Evolutionary conservation across 768 basidiomycete genomes (phyloP), one percentile per base, ranked within the genome.

Genomic region (Aureoboletus auriporus): DNA sequence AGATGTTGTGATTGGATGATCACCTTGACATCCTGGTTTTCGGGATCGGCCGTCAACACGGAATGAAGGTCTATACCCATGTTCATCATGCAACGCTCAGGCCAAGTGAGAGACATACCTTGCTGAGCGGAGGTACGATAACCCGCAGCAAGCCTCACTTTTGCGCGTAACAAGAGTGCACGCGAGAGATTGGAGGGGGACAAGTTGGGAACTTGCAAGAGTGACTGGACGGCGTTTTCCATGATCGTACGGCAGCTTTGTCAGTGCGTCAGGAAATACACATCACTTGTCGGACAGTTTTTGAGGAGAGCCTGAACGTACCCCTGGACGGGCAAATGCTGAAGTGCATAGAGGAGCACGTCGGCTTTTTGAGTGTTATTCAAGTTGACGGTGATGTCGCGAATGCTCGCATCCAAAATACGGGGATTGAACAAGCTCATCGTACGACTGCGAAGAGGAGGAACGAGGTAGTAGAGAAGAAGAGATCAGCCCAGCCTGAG

Each of bases 321-420:
- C 83, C 83, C 76, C 49, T 90, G 83, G 40, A 76, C 72, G 44
- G 84, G 80, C 51, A 95, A 79, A 58, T 84, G 85, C 54, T 84
- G 82, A 76, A 93, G 82, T n/a, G 89, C 90, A 55, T 87, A 82
- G 42, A 92, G 65, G 45, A 91, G 69, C 33, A 87, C 74, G 48
- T 84, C 83, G 16, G 77, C 83, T 63, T 87, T 88, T 61, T 86
- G 78, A 55, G 76, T 76, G 61, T 83, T 77, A 5, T 76, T 71
- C 30, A 88, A 72, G 50, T 73, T 75, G 7, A 70, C 69, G 0
- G 77, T 72, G 17, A 84, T 80, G 57, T 87, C 84, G 39, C 82
- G 83, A 58, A 86, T 82, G 70, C 82, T 80, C 16, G 86, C 86
- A 57, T 88, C 85, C 34, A 88, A 72, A 51, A 87, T 87, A 60